Percentiles rank a stretch among this genome's conserved stretches.
phyloP scores from a whole-genome alignment of 2,329 filamentous ascomycete species.

The Pestalotiopsis sp. region DNA sequence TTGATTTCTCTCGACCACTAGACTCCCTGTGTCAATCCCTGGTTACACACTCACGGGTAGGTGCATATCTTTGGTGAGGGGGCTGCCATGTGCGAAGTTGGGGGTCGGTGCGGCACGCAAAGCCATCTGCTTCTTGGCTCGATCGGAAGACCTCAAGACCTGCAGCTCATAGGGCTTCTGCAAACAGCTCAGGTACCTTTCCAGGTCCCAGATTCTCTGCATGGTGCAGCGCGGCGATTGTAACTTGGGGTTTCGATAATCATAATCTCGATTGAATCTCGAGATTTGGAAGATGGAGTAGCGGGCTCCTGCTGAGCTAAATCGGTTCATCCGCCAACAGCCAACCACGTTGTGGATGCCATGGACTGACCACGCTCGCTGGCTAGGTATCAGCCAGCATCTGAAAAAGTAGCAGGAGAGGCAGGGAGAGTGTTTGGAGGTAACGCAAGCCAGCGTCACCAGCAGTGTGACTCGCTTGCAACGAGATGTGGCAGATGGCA shows the following conservation, averaged over 20 bases:
- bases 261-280: not conserved
- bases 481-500: not conserved
- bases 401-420: not conserved
- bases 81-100: constrained; percentile 6
- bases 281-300: not conserved
- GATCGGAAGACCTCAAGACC: not conserved
- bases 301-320: not conserved
- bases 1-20: not conserved
- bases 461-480: not conserved
- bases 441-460: not conserved
- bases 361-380: not conserved
- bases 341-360: not conserved
- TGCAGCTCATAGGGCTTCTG: not conserved
- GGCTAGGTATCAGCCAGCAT: not conserved
- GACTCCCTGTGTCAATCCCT: not conserved
- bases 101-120: not conserved
- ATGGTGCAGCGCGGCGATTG: not conserved
- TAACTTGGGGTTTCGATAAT: not conserved
- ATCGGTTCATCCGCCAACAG: not conserved
- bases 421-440: not conserved
- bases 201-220: not conserved
- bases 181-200: not conserved
- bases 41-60: not conserved
- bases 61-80: not conserved
- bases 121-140: not conserved